Evolutionary conservation across 371 early-diverging fungal species (phyloP).

Genomic region (Apophysomyces variabilis): DNA sequence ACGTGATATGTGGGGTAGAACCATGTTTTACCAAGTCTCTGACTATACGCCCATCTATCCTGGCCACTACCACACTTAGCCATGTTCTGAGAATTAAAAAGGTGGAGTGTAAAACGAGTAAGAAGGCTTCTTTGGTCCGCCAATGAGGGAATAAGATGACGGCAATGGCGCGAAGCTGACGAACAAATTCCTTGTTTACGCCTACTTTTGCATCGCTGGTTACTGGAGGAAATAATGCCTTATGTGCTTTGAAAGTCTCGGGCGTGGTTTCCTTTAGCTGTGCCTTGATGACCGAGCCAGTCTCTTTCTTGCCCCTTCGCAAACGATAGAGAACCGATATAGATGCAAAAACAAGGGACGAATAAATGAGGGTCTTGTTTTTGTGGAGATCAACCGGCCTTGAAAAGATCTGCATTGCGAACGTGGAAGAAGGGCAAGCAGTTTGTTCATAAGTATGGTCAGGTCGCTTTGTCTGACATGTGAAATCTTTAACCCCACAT

Average conservation of each 20-base stretch:
- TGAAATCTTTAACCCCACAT: constrained; percentile 8
- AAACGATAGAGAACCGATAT: constrained; percentile 16
- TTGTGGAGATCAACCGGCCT: constrained; percentile 7
- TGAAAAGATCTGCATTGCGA: constrained; percentile 6
- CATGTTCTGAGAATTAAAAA: constrained; percentile 93
- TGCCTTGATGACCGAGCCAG: constrained; percentile 11
- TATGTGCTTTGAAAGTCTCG: constrained; percentile 25
- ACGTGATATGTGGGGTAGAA: background rate
- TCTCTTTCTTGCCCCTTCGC: constrained; percentile 8
- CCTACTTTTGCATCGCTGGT: constrained; percentile 53
- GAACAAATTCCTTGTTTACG: constrained; percentile 70
- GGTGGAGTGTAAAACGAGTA: constrained; percentile 81
- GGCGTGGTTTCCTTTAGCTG: constrained; percentile 19
- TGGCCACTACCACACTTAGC: constrained; percentile 90
- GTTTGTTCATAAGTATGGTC: background rate
- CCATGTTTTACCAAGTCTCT: constrained; percentile 78
- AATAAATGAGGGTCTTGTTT: constrained; percentile 15
- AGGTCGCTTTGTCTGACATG: background rate
- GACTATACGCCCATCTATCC: constrained; percentile 93
- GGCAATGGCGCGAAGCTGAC: constrained; percentile 71
- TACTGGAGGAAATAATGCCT: constrained; percentile 36
- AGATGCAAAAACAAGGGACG: constrained; percentile 19
- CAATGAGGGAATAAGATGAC: constrained; percentile 75
- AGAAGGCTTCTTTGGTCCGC: constrained; percentile 76
- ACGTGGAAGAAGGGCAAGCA: background rate